These are phyloP conservation scores for Hericium coralloides DNA, from an alignment of 768 basidiomycete species.

Conservation along the genomic window DNA sequence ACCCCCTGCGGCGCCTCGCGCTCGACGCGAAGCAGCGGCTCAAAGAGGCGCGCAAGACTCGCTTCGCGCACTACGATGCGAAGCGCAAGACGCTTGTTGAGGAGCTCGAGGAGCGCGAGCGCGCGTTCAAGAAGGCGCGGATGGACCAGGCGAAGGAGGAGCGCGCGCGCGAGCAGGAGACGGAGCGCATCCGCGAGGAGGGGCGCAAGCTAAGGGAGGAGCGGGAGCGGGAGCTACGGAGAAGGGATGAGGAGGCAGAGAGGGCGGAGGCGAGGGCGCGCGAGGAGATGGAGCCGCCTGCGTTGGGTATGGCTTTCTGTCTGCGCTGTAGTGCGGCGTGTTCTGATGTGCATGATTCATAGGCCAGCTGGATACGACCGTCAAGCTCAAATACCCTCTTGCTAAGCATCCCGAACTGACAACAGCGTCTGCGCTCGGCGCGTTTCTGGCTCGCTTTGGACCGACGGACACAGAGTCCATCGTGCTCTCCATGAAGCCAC, in stretches of 20 bases:
- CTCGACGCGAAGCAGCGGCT: conserved; percentile 73
- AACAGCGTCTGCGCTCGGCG: conserved; percentile 36
- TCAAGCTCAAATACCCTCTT: conserved; percentile 61
- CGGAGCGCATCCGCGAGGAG: conserved; percentile 67
- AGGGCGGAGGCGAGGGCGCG: conserved; percentile 24
- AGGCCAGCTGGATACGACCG: conserved; percentile 67
- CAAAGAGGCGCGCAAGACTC: conserved; percentile 56
- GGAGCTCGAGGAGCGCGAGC: conserved; percentile 69
- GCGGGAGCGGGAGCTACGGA: conserved; percentile 43
- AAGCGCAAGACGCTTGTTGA: conserved; percentile 70
- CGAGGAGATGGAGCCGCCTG: conserved; percentile 41
- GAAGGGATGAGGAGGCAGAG: conserved; percentile 33
- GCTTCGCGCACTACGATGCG: conserved; percentile 60
- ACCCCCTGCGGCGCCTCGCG: conserved; percentile 69
- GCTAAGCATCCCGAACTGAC: conserved; percentile 50
- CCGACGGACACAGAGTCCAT: conserved; percentile 53
- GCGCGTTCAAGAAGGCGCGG: conserved; percentile 64
- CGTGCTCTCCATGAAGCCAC: conserved; percentile 57
- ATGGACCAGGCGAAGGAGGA: conserved; percentile 55
- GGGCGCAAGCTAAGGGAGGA: conserved; percentile 62
- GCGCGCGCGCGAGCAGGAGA: conserved; percentile 44
- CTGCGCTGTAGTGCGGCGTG: neutral
- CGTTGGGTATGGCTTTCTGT: conserved; percentile 32
- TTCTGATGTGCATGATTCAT: neutral
- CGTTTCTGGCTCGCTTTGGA: conserved; percentile 54